Evolutionary conservation across 768 basidiomycete genomes (phyloP).

Genomic region (Boletus tylopilopsis): DNA sequence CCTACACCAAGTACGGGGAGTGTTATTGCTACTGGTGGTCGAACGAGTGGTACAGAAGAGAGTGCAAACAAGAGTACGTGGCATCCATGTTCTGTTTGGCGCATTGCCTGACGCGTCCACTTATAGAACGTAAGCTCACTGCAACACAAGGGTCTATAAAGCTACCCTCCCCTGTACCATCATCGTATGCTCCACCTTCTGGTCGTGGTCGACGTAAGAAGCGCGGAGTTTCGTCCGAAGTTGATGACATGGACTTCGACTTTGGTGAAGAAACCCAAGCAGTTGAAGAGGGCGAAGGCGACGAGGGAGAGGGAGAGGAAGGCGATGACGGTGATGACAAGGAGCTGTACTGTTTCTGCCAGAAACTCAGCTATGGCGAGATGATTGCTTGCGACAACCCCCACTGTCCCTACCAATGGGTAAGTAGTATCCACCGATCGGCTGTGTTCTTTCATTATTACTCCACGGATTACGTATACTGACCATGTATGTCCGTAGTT

Average conservation of each 20-base stretch:
- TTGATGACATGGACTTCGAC: constrained; percentile 34
- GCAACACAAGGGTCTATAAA: constrained; percentile 31
- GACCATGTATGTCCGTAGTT: constrained; percentile 38
- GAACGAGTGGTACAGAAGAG: constrained; percentile 23
- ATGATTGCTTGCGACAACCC: constrained; percentile 66
- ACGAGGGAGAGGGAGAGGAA: constrained; percentile 40
- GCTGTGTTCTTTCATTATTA: not conserved
- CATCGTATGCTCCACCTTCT: constrained; percentile 25
- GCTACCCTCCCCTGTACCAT: constrained; percentile 34
- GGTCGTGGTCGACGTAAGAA: constrained; percentile 34
- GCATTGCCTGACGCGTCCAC: constrained; percentile 1
- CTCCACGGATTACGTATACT: constrained; percentile 5
- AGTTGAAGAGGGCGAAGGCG: constrained; percentile 30
- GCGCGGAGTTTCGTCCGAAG: constrained; percentile 34
- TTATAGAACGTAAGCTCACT: constrained; percentile 29
- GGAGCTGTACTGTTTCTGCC: constrained; percentile 59
- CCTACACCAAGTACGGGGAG: constrained; percentile 14
- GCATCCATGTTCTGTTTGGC: not conserved
- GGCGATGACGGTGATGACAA: constrained; percentile 56
- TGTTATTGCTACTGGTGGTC: constrained; percentile 5
- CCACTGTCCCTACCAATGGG: constrained; percentile 58
- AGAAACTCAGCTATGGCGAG: constrained; percentile 60
- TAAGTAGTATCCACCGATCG: constrained; percentile 31
- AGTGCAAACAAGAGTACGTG: constrained; percentile 29
- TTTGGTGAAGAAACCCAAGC: constrained; percentile 29